Base-by-base conservation (phyloP, 345 rosid species). In the Populus ilicifolia region DNA sequence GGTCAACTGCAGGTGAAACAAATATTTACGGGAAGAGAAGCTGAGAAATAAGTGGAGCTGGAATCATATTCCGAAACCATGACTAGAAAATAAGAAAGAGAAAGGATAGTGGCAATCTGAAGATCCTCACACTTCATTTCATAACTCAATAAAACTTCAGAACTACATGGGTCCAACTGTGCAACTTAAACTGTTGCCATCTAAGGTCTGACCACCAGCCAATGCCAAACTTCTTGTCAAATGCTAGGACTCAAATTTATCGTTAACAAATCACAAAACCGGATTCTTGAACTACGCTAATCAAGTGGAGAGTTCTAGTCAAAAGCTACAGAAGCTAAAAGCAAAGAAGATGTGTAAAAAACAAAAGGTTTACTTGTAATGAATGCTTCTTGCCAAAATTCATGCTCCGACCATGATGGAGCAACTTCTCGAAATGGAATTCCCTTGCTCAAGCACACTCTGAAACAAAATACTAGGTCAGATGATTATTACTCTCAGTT, bases 401-500 rank as follows among this genome's bases (percentile, higher is more conserved):
- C 73, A 38, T 46, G 71, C 62, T 50, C 69, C 30, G 84, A 81
- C 84, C 81, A 81, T 29, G 79, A 73, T 61, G 81, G 84, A 4
- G 84, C 79, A 73, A 81, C 81, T 81, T 81, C 84, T 78, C 29
- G 67, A 64, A 81, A 35, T 18, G 79, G 67, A 39, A 81, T 81
- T 65, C 84, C 81, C 56, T 70, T 74, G 68, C 71, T 81, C 35
- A 69, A 69, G 76, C 84, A 81, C 17, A 64, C 84, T 21, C 84
- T 81, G 66, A 21, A 38, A 21, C 39, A 52, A 61, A 62, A 23
- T 1, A 63, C 16, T 9, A 14, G 39, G 18, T 39, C 7, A 12
- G 69, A 30, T n/a, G 39, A 36, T 61, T 20, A 44, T 23, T 0
- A 4, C 25, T 41, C 30, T 13, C 27, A 7, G 25, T 52, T 46